Evolutionary conservation across 23 red algal species (phyloP).

Genomic region (Gracilaria gracilis): DNA sequence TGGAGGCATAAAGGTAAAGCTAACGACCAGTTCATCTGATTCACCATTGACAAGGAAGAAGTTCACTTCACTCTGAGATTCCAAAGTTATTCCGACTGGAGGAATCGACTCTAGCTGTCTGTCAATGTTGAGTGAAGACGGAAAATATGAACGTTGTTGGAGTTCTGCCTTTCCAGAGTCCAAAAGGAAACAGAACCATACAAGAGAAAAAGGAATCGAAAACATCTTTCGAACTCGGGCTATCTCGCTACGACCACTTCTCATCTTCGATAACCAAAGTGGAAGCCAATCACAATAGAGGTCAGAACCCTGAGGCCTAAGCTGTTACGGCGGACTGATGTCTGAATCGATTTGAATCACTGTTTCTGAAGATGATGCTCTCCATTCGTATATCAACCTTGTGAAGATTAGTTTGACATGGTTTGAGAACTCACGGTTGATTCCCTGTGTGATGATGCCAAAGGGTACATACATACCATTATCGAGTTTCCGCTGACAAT

Average conservation of each 20-base stretch:
- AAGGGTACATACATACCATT: slow-evolving; percentile 7
- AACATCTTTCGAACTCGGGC: neutral
- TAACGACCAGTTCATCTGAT: slow-evolving; percentile 42
- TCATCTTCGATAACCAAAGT: neutral
- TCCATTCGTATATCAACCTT: neutral
- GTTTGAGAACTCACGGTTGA: neutral
- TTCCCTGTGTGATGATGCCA: slow-evolving; percentile 5
- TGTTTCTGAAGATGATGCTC: neutral
- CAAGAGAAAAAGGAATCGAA: neutral
- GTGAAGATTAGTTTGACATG: neutral
- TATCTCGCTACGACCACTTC: neutral
- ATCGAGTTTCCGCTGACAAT: slow-evolving; percentile 4
- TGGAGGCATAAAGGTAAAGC: slow-evolving; percentile 60
- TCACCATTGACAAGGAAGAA: slow-evolving; percentile 49
- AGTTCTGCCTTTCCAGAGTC: neutral
- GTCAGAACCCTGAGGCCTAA: neutral
- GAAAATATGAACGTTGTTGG: neutral
- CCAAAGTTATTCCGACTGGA: slow-evolving; percentile 21
- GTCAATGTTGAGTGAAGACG: neutral
- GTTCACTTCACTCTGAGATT: slow-evolving; percentile 12
- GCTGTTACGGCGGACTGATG: neutral
- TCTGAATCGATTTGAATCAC: neutral
- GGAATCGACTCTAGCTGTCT: slow-evolving; percentile 23
- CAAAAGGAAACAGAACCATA: neutral
- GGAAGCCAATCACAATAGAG: neutral